Percentiles rank a stretch among this genome's conserved stretches.
Evolutionary conservation across 139 green algal species (phyloP).

Genomic region (Auxenochlorella pyrenoidosa): DNA sequence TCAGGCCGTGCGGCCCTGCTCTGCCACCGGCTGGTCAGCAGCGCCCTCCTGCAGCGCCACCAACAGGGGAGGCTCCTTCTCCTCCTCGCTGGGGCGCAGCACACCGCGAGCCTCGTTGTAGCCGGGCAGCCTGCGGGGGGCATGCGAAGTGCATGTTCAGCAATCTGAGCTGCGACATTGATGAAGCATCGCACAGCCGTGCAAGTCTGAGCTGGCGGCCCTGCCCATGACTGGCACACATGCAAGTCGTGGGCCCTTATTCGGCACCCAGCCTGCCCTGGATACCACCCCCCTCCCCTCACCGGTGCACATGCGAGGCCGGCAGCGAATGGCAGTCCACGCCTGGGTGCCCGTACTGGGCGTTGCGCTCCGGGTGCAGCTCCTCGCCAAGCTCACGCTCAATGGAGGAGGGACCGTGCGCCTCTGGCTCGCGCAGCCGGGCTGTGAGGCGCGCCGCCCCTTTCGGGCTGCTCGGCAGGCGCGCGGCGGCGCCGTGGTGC

Average conservation of each 20-base stretch:
- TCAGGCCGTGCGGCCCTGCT: not conserved
- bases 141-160: too few species aligned
- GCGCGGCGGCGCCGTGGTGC: not conserved
- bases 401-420: not conserved
- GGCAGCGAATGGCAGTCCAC: slow-evolving; percentile 1
- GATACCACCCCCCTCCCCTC: not conserved
- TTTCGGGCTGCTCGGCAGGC: not conserved
- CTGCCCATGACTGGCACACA: too few species aligned
- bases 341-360: not conserved
- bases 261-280: too few species aligned
- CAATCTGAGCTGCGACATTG: too few species aligned
- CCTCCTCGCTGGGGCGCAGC: not conserved
- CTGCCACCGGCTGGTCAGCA: not conserved
- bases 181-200: too few species aligned
- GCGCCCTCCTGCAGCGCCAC: not conserved
- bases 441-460: not conserved
- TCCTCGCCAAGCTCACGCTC: slow-evolving; percentile 4
- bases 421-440: not conserved
- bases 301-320: slow-evolving; percentile 7
- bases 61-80: not conserved
- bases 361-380: not conserved
- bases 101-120: not conserved
- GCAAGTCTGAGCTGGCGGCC: too few species aligned
- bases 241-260: too few species aligned
- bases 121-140: not conserved